Percentiles rank a stretch among this genome's conserved stretches.
These are phyloP conservation scores for Rosa lucieae DNA, from an alignment of 306 rosid genomes.

Conservation along the genomic window DNA sequence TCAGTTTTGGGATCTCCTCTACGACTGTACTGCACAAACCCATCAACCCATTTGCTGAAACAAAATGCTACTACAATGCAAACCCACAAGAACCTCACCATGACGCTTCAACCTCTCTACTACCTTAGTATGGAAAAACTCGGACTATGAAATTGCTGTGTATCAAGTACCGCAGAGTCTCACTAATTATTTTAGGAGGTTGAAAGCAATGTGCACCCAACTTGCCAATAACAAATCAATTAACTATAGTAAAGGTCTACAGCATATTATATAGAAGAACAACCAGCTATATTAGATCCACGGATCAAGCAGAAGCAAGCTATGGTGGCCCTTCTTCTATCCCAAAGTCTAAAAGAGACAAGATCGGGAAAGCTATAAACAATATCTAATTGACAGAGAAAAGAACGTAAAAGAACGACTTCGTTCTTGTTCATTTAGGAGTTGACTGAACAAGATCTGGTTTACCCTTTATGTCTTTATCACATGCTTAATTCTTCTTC, in stretches of 20 bases:
- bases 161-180: neutral
- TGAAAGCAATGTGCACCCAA: neutral
- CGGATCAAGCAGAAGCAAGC: neutral
- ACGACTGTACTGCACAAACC: conserved; percentile 27
- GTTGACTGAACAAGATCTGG: neutral
- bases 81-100: conserved; percentile 45
- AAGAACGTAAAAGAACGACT: neutral
- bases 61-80: conserved; percentile 35
- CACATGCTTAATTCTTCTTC: neutral
- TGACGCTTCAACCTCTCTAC: conserved; percentile 28
- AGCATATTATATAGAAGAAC: neutral
- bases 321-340: neutral
- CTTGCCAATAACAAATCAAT: neutral
- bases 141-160: neutral
- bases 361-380: neutral
- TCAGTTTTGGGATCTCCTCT: conserved; percentile 36
- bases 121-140: conserved; percentile 2
- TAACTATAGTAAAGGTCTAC: neutral
- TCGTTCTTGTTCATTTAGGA: neutral
- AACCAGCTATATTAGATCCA: neutral
- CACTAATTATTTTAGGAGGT: neutral
- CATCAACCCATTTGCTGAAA: conserved; percentile 52
- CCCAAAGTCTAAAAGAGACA: neutral
- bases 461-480: neutral
- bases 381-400: neutral